phyloP scores from a whole-genome alignment of 768 basidiomycete species.

The Paxillus involutus region DNA sequence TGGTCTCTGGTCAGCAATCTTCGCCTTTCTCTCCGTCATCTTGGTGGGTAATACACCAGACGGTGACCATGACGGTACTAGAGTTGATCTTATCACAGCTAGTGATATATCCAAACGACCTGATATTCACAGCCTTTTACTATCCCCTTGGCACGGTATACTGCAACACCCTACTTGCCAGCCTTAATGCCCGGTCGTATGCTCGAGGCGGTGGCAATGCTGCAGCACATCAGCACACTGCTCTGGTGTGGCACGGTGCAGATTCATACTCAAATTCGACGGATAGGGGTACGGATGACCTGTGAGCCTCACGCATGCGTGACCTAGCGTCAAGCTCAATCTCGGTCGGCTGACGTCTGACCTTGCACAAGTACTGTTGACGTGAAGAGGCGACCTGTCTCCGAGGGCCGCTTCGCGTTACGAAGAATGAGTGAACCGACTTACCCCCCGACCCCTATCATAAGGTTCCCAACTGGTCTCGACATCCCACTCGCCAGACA shows the following conservation, averaged over 20 bases:
- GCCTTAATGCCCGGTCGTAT: slow-evolving; percentile 27
- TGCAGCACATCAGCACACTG: background rate
- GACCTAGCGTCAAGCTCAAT: background rate
- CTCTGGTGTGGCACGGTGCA: slow-evolving; percentile 9
- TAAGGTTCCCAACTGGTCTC: background rate
- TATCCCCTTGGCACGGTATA: slow-evolving; percentile 34
- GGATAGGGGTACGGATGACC: background rate
- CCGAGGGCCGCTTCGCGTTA: background rate
- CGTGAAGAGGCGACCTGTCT: background rate
- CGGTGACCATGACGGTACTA: background rate
- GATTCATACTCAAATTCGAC: no score
- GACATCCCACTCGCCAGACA: no score
- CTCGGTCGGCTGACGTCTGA: background rate
- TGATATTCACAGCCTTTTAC: slow-evolving; percentile 24
- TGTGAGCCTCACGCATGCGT: background rate
- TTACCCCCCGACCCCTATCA: background rate
- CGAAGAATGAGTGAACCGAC: background rate
- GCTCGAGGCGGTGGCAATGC: background rate
- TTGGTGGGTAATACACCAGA: slow-evolving; percentile 13
- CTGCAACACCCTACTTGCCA: slow-evolving; percentile 34
- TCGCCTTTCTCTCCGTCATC: slow-evolving; percentile 18
- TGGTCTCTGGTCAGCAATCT: slow-evolving; percentile 22
- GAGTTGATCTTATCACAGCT: slow-evolving; percentile 8
- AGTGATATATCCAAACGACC: slow-evolving; percentile 22
- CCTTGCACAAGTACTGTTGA: background rate